Conservation (phyloP, 2,329 filamentous ascomycete genomes). For the Sclerotiophoma versabilis region DNA sequence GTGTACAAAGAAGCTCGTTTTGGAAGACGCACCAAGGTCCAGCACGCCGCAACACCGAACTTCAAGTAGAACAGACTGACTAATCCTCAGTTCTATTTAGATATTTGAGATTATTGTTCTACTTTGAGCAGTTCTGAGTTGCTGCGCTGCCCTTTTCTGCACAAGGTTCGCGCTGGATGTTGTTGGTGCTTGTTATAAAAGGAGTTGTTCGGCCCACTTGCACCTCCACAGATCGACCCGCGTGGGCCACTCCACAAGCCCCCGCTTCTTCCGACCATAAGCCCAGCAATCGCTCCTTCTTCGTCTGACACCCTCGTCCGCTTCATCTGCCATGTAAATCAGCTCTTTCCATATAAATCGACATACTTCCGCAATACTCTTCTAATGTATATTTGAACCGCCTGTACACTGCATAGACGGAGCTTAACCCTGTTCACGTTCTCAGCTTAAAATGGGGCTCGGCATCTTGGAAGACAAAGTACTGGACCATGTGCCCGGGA, state of each 20-base stretch:
- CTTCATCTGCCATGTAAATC: constrained; percentile 3
- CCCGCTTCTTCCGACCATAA: constrained; percentile 10
- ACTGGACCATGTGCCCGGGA: constrained; percentile 72
- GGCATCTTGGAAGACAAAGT: constrained; percentile 74
- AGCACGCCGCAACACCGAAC: too few relatives aligned
- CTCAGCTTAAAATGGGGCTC: constrained; percentile 65
- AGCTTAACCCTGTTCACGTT: not conserved
- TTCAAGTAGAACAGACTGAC: too few relatives aligned
- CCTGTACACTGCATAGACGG: not conserved
- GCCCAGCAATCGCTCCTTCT: constrained; percentile 2
- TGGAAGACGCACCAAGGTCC: too few relatives aligned
- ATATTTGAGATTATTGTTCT: too few relatives aligned
- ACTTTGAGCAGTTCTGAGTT: too few relatives aligned
- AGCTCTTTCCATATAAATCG: not conserved
- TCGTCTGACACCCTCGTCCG: not conserved
- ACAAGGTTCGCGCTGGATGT: too few relatives aligned
- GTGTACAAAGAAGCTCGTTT: too few relatives aligned
- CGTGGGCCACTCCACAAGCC: not conserved
- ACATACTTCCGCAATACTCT: not conserved
- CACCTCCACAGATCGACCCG: not conserved
- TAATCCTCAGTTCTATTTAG: too few relatives aligned
- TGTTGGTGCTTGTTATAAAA: too few relatives aligned
- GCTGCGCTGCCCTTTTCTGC: too few relatives aligned
- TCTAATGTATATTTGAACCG: constrained; percentile 6
- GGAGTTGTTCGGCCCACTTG: constrained; percentile 6